phyloP scores from a whole-genome alignment of 306 rosid genomes.

The Sophora flavescens region DNA sequence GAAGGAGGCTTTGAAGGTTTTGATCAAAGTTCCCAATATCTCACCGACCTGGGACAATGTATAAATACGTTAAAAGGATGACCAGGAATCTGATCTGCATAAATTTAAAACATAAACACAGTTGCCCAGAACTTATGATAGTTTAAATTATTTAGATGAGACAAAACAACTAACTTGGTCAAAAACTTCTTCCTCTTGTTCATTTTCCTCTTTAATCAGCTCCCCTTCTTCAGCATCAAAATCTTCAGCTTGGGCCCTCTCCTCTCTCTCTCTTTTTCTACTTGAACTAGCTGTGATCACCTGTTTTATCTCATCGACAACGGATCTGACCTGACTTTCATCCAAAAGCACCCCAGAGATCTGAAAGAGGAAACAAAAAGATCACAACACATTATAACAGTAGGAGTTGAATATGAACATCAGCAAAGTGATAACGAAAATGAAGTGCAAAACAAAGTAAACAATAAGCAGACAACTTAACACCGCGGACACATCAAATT shows the following conservation, averaged over 20 bases:
- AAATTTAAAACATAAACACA: conserved; percentile 1
- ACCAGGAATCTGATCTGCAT: conserved; percentile 16
- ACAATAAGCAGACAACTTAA: background rate
- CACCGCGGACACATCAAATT: conserved; percentile 1
- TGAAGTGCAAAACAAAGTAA: background rate
- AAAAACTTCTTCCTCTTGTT: conserved; percentile 99
- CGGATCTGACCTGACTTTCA: conserved; percentile 84
- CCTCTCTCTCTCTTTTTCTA: conserved; percentile 90
- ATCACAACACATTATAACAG: conserved; percentile 18
- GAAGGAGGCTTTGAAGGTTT: conserved; percentile 96
- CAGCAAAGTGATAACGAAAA: background rate
- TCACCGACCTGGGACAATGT: conserved; percentile 86
- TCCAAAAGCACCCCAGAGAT: conserved; percentile 89
- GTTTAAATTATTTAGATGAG: background rate
- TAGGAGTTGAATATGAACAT: background rate
- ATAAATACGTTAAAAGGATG: conserved; percentile 28
- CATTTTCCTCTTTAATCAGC: conserved; percentile 96
- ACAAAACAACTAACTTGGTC: conserved; percentile 78
- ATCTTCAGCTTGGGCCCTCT: conserved; percentile 92
- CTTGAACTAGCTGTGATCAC: conserved; percentile 96
- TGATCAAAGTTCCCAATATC: conserved; percentile 95
- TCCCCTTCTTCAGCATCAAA: conserved; percentile 96
- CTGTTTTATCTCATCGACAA: conserved; percentile 90
- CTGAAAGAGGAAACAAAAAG: conserved; percentile 51
- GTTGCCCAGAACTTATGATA: background rate